A percentile compares a stretch with the other conserved stretches of the same genome.
Conservation (phyloP, 1,284 basidiomycete genomes). For the Apiotrichum porosum region DNA sequence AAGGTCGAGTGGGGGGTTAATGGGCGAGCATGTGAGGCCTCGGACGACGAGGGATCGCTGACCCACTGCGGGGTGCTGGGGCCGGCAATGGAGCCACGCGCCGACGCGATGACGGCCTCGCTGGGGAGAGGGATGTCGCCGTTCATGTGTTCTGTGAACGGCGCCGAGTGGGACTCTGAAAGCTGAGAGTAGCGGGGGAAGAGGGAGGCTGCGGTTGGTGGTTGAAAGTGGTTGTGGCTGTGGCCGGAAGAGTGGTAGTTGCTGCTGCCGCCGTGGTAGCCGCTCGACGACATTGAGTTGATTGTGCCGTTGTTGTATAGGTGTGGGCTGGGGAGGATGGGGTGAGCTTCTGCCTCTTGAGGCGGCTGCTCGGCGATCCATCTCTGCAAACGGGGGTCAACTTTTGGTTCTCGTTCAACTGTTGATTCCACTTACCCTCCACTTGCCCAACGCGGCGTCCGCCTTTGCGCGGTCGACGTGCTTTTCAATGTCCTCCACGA, state of each 20-base stretch:
- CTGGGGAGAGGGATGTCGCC: background rate
- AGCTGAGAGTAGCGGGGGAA: too few relatives aligned
- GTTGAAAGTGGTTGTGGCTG: background rate
- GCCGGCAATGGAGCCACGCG: background rate
- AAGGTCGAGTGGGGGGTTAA: too few relatives aligned
- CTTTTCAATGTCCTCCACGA: slow-evolving; percentile 10
- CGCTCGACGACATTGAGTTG: background rate
- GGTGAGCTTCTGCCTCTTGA: slow-evolving; percentile 1
- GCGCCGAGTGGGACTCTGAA: too few relatives aligned
- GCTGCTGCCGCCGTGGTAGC: slow-evolving; percentile 1
- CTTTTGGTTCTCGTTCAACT: background rate
- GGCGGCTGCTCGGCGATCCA: slow-evolving; percentile 38
- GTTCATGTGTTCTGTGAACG: too few relatives aligned
- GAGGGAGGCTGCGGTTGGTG: background rate
- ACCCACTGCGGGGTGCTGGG: background rate
- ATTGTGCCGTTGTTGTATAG: background rate
- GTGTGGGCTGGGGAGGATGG: background rate
- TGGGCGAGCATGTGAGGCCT: background rate
- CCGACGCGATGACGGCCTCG: background rate
- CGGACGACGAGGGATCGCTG: background rate
- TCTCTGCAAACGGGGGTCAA: slow-evolving; percentile 28
- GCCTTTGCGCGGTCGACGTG: slow-evolving; percentile 23
- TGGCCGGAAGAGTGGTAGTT: background rate
- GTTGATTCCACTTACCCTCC: slow-evolving; percentile 32
- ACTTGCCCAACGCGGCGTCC: slow-evolving; percentile 39